A percentile compares a stretch with the other conserved stretches of the same genome.
Evolutionary conservation across 1,139 yeast species (phyloP).

Genomic region (Pichia sp.): DNA sequence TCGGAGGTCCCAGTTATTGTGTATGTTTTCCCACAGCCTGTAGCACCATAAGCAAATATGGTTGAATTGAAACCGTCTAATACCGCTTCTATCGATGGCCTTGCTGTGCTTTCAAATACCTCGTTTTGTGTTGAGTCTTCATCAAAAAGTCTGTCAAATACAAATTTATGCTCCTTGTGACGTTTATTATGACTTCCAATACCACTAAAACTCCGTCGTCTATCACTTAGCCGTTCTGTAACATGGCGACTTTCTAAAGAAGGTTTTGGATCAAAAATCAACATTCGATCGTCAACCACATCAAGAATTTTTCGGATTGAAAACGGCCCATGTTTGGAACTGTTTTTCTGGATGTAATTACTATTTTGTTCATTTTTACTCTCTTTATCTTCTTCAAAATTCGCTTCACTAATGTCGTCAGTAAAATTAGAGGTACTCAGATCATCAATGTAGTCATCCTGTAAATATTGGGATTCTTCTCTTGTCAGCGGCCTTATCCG

Average conservation of each 20-base stretch:
- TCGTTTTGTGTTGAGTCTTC: slow-evolving; percentile 55
- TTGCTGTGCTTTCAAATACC: slow-evolving; percentile 60
- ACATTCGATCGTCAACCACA: slow-evolving; percentile 83
- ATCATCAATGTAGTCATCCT: slow-evolving; percentile 5
- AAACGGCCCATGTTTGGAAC: slow-evolving; percentile 2
- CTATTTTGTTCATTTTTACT: no score
- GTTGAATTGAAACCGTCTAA: slow-evolving; percentile 86
- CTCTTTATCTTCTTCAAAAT: no score
- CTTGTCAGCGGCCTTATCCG: slow-evolving; percentile 79
- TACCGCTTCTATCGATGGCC: slow-evolving; percentile 65
- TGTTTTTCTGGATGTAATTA: neutral
- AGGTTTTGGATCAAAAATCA: slow-evolving; percentile 83
- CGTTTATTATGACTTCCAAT: slow-evolving; percentile 34
- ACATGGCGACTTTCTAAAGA: neutral
- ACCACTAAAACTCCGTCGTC: slow-evolving; percentile 13
- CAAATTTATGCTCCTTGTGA: slow-evolving; percentile 69
- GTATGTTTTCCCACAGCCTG: slow-evolving; percentile 97
- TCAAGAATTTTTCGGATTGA: slow-evolving; percentile 60
- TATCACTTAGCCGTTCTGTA: slow-evolving; percentile 15
- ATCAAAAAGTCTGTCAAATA: slow-evolving; percentile 75
- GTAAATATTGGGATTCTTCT: slow-evolving; percentile 40
- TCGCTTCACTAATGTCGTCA: no score
- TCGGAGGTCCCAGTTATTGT: slow-evolving; percentile 74
- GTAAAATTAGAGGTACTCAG: neutral
- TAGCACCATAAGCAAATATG: slow-evolving; percentile 94